phyloP scores from a whole-genome alignment of 495 filamentous ascomycete species.

The Neurospora sp. region DNA sequence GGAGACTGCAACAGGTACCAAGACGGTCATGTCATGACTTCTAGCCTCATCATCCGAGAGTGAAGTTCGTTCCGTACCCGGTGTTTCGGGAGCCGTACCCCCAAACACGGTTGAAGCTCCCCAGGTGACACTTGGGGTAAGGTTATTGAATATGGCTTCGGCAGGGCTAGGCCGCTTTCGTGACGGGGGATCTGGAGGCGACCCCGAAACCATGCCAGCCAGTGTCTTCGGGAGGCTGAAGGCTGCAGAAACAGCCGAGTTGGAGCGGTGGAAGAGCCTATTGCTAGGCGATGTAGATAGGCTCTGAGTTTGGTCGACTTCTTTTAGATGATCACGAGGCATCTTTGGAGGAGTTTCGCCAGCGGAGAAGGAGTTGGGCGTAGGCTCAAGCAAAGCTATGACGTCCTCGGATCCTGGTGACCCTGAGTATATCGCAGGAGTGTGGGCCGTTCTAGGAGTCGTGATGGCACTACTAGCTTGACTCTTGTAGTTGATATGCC shows the following conservation, averaged over 20 bases:
- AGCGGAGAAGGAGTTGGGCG: slow-evolving; percentile 43
- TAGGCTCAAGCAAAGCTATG: slow-evolving; percentile 37
- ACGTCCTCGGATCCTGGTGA: slow-evolving; percentile 50
- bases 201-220: slow-evolving; percentile 55
- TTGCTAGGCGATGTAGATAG: slow-evolving; percentile 66
- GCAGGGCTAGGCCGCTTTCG: slow-evolving; percentile 57
- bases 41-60: slow-evolving; percentile 36
- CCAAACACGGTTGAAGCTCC: slow-evolving; percentile 49
- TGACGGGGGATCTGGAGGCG: slow-evolving; percentile 50
- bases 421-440: slow-evolving; percentile 46
- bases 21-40: slow-evolving; percentile 30
- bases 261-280: slow-evolving; percentile 37
- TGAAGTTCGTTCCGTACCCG: slow-evolving; percentile 33
- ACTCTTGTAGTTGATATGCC: slow-evolving; percentile 38
- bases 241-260: slow-evolving; percentile 51
- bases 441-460: slow-evolving; percentile 50
- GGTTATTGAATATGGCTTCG: slow-evolving; percentile 54
- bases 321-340: slow-evolving; percentile 22
- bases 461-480: slow-evolving; percentile 40
- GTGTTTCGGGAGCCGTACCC: slow-evolving; percentile 30
- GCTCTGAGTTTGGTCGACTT: slow-evolving; percentile 40
- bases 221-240: slow-evolving; percentile 66
- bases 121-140: slow-evolving; percentile 55
- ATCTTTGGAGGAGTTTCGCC: slow-evolving; percentile 59
- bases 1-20: slow-evolving; percentile 42